Base-by-base conservation (phyloP, 768 basidiomycete species). In the Stropharia rugosoannulata region DNA sequence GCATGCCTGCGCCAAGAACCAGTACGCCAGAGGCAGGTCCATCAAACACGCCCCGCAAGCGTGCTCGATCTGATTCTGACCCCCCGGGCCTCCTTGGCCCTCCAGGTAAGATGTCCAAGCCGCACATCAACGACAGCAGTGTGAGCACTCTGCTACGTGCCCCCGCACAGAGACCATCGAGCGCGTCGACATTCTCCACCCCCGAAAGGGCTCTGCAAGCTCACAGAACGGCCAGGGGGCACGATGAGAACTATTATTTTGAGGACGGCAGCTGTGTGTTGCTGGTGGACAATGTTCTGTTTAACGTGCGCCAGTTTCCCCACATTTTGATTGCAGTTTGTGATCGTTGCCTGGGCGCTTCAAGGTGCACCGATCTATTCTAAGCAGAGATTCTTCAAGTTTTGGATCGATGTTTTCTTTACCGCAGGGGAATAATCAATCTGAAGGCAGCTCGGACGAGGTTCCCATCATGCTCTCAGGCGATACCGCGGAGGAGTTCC, bases 261-360 rank as follows among this genome's bases (percentile, higher is more conserved):
- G 73, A 79, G 36, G 86, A 89, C 60, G 89, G 87, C 42, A 87
- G 86, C 62, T 87, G 84, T 60, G 74, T 89, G 15, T 65, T 90
- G 43, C 73, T 81, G 32, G 81, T 90, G 11, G 78, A 80, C 56
- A 78, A 84, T 62, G 83, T 80, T 9, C 66, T 90, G 54, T 90
- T 90, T 70, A 89, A 87, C 63, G 88, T 87, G 59, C 32, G 80
- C 70, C 10, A 27, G 55, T 47, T 32, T 37, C 39, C 25, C 38
- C 45, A 50, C 16, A 51, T 3, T 51, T 37, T 29, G 37, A 48
- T 37, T 50, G 39, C 10, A 16, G 12, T 37, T 18, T 46, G 40
- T 48, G 10, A 25, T 18, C 16, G 12, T 19, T 51, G 39, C 61
- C 29, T 32, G 29, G 3, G 29, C 29, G 7, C 9, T 32, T 32